These are phyloP conservation scores for Xylariaceae sp. DNA, from an alignment of 2,329 filamentous ascomycete species.

Conservation along the genomic window DNA sequence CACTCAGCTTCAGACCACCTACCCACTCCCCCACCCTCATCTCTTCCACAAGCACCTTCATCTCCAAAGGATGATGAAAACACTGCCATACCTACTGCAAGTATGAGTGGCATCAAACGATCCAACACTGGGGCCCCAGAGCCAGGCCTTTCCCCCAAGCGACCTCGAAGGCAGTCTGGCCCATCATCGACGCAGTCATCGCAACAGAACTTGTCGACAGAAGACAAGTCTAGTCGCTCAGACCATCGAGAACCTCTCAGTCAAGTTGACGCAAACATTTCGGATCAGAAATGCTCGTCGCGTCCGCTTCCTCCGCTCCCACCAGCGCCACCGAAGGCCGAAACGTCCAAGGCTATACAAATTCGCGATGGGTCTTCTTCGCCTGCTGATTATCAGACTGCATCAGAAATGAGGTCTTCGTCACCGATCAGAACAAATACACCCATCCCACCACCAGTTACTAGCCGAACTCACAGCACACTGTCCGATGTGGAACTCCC, in stretches of 20 bases:
- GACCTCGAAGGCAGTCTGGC: conserved; percentile 1
- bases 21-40: conserved; percentile 8
- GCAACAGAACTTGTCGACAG: conserved; percentile 2
- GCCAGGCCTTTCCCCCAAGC: conserved; percentile 1
- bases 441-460: background rate
- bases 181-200: background rate
- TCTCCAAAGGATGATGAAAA: background rate
- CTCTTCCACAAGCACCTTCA: background rate
- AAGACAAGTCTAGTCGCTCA: background rate
- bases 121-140: background rate
- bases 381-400: conserved; percentile 6
- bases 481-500: too few relatives aligned
- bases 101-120: conserved; percentile 9
- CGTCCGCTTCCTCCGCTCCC: background rate
- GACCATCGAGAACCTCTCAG: conserved; percentile 13
- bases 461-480: background rate
- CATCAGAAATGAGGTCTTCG: conserved; percentile 10
- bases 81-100: background rate
- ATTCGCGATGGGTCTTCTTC: conserved; percentile 4
- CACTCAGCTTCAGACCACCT: background rate
- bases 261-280: conserved; percentile 9
- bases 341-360: background rate
- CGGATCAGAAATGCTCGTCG: conserved; percentile 2
- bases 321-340: background rate
- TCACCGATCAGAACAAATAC: conserved; percentile 1